Percentiles rank a stretch among this genome's conserved stretches.
These are phyloP conservation scores for Macrolepiota fuliginosa DNA, from an alignment of 768 basidiomycete genomes.

Conservation along the genomic window DNA sequence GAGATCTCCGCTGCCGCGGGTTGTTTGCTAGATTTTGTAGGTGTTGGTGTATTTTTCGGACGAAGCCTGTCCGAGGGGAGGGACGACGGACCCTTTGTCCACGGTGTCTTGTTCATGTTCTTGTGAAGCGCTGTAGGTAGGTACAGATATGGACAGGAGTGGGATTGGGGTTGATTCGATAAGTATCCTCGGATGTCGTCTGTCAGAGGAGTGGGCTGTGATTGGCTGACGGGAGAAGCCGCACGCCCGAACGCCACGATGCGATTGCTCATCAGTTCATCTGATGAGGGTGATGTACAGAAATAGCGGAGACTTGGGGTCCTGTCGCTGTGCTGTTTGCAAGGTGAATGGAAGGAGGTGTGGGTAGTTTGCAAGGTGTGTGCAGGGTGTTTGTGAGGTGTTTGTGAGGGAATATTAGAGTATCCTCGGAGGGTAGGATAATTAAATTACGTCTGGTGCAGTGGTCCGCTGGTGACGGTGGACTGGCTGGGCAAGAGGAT, in stretches of 20 bases:
- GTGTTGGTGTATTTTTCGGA: slow-evolving; percentile 21
- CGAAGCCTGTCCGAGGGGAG: slow-evolving; percentile 57
- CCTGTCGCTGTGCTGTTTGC: neutral
- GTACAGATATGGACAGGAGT: neutral
- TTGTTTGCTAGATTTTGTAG: slow-evolving; percentile 22
- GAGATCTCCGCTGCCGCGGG: slow-evolving; percentile 23
- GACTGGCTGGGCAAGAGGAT: neutral
- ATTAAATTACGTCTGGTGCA: no score
- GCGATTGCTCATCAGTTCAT: slow-evolving; percentile 7
- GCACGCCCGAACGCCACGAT: slow-evolving; percentile 5
- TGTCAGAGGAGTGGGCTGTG: neutral
- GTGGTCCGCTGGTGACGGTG: slow-evolving; percentile 2
- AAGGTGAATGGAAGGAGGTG: neutral
- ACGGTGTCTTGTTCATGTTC: slow-evolving; percentile 40
- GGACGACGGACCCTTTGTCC: slow-evolving; percentile 40
- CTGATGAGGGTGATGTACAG: neutral
- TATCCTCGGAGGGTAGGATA: neutral
- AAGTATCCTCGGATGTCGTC: neutral
- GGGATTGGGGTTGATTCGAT: neutral
- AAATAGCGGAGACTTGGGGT: neutral
- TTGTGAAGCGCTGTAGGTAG: neutral
- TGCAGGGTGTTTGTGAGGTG: neutral
- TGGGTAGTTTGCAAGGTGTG: neutral
- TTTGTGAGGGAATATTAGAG: neutral
- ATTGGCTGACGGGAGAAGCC: neutral